Conservation (phyloP, 495 filamentous ascomycete genomes). For the Venustampulla echinocandica region DNA sequence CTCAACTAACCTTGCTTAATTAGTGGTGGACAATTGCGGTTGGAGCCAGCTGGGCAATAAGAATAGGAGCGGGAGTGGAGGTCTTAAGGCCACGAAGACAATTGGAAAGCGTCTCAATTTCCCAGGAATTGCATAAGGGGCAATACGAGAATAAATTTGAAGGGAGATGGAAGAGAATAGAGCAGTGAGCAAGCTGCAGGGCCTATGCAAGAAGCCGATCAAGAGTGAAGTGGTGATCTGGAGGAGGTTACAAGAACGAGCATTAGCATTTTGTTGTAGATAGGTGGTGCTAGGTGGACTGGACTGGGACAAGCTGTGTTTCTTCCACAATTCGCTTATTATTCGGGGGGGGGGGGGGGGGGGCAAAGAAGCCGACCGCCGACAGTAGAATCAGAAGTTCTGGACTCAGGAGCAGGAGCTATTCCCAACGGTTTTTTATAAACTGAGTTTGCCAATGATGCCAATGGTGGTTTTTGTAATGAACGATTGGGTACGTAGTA, state of each 20-base stretch:
- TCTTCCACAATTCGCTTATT: too few relatives aligned
- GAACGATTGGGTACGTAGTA: too few relatives aligned
- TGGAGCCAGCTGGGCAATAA: background rate
- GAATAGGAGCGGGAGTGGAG: slow-evolving; percentile 7
- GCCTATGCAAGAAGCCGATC: slow-evolving; percentile 20
- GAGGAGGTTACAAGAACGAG: slow-evolving; percentile 1
- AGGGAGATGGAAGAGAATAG: slow-evolving; percentile 9
- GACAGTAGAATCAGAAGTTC: too few relatives aligned
- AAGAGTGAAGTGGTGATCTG: slow-evolving; percentile 9
- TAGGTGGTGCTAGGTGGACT: background rate
- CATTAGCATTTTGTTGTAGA: slow-evolving; percentile 2
- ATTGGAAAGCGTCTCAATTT: slow-evolving; percentile 10
- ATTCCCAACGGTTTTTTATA: too few relatives aligned
- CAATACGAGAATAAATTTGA: slow-evolving; percentile 9
- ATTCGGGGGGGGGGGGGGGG: background rate
- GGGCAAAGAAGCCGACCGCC: too few relatives aligned
- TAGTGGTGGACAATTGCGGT: background rate
- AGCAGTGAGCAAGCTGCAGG: slow-evolving; percentile 15
- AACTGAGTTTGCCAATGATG: too few relatives aligned
- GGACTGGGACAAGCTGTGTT: too few relatives aligned
- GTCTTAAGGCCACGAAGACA: slow-evolving; percentile 21
- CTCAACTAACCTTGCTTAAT: background rate
- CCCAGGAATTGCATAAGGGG: slow-evolving; percentile 17
- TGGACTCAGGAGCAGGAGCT: too few relatives aligned
- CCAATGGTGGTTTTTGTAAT: too few relatives aligned